phyloP scores from a whole-genome alignment of 2,329 filamentous ascomycete genomes.

The Teratosphaeria zuluensis region DNA sequence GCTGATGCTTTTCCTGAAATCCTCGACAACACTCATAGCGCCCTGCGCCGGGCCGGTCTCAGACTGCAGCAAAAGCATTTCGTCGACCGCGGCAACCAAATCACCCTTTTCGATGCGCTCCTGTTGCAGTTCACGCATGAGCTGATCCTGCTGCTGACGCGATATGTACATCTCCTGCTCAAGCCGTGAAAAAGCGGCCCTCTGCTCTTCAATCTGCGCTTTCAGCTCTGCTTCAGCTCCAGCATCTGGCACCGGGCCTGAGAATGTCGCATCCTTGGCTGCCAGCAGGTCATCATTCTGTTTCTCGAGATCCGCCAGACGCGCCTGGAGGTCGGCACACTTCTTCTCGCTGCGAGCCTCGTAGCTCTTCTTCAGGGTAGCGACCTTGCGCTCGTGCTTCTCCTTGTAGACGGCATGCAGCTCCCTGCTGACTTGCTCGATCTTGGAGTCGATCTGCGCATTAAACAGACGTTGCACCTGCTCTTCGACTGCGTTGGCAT shows the following conservation, averaged over 20 bases:
- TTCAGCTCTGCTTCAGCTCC: constrained; percentile 23
- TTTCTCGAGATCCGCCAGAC: constrained; percentile 57
- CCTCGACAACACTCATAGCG: constrained; percentile 31
- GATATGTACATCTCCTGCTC: constrained; percentile 62
- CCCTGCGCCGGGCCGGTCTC: constrained; percentile 14
- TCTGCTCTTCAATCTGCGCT: constrained; percentile 50
- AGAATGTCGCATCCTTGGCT: constrained; percentile 57
- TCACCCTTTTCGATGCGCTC: constrained; percentile 79
- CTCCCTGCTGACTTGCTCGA: constrained; percentile 64
- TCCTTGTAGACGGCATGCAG: constrained; percentile 89
- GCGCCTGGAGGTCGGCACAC: constrained; percentile 64
- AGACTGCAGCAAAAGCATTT: constrained; percentile 63
- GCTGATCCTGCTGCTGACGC: constrained; percentile 60
- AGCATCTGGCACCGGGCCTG: constrained; percentile 34
- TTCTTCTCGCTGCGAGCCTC: constrained; percentile 85
- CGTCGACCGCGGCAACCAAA: constrained; percentile 69
- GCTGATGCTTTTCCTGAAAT: constrained; percentile 46
- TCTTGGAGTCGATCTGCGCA: constrained; percentile 77
- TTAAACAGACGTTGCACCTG: constrained; percentile 38
- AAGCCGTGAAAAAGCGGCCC: constrained; percentile 65
- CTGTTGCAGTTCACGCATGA: constrained; percentile 57
- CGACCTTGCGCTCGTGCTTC: constrained; percentile 94
- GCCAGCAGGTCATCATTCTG: constrained; percentile 67
- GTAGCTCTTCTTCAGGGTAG: constrained; percentile 72
- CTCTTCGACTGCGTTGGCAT: constrained; percentile 29